A percentile compares a stretch with the other conserved stretches of the same genome.
These are phyloP conservation scores for Tillandsia leiboldiana DNA, from an alignment of 176 grass and related monocot genomes.

Conservation along the genomic window DNA sequence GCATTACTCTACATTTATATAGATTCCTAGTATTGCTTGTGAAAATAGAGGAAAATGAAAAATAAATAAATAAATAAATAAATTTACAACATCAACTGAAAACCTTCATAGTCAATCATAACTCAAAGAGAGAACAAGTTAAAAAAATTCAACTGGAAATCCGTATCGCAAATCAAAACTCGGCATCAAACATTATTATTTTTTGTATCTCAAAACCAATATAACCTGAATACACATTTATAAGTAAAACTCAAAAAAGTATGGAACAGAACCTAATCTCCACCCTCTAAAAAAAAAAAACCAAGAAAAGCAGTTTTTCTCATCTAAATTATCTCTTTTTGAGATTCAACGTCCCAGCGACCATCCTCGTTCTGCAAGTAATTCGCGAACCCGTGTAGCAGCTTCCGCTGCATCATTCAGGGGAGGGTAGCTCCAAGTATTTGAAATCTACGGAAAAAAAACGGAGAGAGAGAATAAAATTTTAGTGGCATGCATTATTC, in stretches of 20 bases:
- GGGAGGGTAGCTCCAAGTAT: conserved; percentile 81
- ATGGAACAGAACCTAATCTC: no score
- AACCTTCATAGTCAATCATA: no score
- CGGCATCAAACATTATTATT: conserved; percentile 33
- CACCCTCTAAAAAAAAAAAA: no score
- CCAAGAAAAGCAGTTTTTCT: not conserved
- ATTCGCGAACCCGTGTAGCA: conserved; percentile 54
- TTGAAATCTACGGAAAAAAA: conserved; percentile 51
- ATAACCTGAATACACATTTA: conserved; percentile 10
- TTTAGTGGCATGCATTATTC: not conserved
- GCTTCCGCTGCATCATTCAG: conserved; percentile 74
- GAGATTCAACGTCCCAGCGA: conserved; percentile 35
- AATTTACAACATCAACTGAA: no score
- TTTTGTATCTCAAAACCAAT: conserved; percentile 6
- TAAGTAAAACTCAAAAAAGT: conserved; percentile 22
- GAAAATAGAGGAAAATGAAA: no score
- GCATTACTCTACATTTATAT: no score
- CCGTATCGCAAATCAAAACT: no score
- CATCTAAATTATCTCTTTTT: conserved; percentile 1
- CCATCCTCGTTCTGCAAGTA: conserved; percentile 68
- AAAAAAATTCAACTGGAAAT: no score
- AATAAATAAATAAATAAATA: no score
- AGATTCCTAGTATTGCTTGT: no score
- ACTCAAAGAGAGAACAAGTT: no score
- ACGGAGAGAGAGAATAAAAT: conserved; percentile 11